Base-by-base conservation (phyloP, 257 asterid genomes). In the Solanum microdontum region DNA sequence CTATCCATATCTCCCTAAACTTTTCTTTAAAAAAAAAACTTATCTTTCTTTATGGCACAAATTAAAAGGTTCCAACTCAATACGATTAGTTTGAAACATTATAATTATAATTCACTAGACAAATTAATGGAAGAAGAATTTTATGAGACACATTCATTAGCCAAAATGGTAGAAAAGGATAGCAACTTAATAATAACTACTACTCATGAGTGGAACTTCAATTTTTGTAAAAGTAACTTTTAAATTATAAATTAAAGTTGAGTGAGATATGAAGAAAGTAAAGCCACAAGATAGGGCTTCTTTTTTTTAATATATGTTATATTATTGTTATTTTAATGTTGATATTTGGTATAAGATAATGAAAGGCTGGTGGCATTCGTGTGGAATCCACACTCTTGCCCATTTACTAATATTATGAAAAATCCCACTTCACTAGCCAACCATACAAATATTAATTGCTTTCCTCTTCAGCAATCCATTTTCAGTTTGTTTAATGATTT, bases 391-490 rank as follows among this genome's bases (percentile, higher is more conserved):
- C 93, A 92, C 92, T 86, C 92, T 83, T 32, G 60, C 88, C 88
- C 84, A 89, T 88, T 80, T 87, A 77, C 60, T 87, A 92, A 88
- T 90, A 87, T 66, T 87, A 89, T 91, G 89, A 79, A 66, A 55
- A 62, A 69, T 84, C 64, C 84, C 88, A 82, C 87, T 79, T 39
- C 58, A 23, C 15, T 11, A 74, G 39, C 85, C 69, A 80, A 80
- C 85, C 28, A 45, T 48, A 11, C 69, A 48, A 74, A 90, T 90
- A 69, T 28, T 12, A 26, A 68, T 68, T 69, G 94, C 88, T 70
- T 45, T 90, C 94, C 91, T 92, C 92, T 88, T 93, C 93, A 91
- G 89, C 90, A 88, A 89, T 91, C 93, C 95, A 92, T 87, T 87
- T 73, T 40, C 32, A 37, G 51, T 84, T 70, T 69, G 51, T 83